Evolutionary conservation across 257 asterid species (phyloP).

Genomic region (Asclepias syriaca): DNA sequence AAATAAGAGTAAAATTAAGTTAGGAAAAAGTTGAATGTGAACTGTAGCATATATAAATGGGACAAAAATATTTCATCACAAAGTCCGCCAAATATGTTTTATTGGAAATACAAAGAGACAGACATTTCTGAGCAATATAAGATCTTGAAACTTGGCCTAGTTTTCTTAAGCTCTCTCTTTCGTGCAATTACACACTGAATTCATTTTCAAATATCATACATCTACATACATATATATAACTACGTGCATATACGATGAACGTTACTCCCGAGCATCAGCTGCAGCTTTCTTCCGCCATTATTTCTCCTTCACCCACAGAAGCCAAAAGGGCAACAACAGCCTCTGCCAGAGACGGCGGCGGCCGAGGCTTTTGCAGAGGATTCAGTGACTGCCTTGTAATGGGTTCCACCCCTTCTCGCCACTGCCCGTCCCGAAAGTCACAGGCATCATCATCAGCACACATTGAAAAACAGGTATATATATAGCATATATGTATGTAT

Average conservation of each 20-base stretch:
- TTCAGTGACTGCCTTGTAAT: conserved; percentile 42
- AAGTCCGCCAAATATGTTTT: conserved; percentile 41
- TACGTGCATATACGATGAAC: too few relatives aligned
- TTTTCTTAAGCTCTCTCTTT: background rate
- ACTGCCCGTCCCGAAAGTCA: background rate
- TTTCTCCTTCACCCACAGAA: conserved; percentile 7
- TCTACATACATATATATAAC: background rate
- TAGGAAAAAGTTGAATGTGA: too few relatives aligned
- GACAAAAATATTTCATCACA: conserved; percentile 17
- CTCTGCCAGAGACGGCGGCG: background rate
- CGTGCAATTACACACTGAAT: background rate
- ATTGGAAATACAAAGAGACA: conserved; percentile 7
- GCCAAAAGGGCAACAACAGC: conserved; percentile 17
- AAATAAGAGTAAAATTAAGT: too few relatives aligned
- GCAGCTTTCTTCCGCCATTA: background rate
- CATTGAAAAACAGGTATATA: conserved; percentile 18
- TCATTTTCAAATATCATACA: background rate
- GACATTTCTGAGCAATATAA: conserved; percentile 1
- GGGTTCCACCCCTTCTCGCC: conserved; percentile 35
- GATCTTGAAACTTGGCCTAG: background rate
- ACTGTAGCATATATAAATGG: too few relatives aligned
- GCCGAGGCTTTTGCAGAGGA: conserved; percentile 38
- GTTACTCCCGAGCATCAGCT: background rate
- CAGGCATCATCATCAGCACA: background rate
- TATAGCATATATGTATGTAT: too few relatives aligned